Conservation (phyloP, 305 asterid genomes). For the Fraxinus dipetala region DNA sequence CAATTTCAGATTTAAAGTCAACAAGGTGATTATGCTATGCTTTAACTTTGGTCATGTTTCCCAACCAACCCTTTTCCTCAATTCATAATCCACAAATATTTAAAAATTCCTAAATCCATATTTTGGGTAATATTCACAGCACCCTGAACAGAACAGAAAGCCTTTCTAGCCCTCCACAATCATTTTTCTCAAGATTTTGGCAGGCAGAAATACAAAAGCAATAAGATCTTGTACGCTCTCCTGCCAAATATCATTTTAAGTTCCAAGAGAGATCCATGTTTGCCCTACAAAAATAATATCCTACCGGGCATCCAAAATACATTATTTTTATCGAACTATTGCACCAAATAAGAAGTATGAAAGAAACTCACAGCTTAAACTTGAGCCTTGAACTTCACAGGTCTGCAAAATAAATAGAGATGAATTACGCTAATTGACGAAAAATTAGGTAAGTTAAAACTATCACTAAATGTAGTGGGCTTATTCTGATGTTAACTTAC, state of each 20-base stretch:
- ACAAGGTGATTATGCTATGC: neutral
- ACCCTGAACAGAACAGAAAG: neutral
- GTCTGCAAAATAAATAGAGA: slow-evolving; percentile 42
- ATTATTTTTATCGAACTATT: slow-evolving; percentile 16
- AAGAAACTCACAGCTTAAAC: slow-evolving; percentile 49
- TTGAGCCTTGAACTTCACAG: slow-evolving; percentile 42
- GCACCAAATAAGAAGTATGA: slow-evolving; percentile 21
- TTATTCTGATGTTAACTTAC: slow-evolving; percentile 24
- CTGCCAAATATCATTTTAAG: neutral
- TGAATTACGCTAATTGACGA: neutral
- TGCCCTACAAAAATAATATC: neutral
- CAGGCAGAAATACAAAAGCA: neutral
- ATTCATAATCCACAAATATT: neutral
- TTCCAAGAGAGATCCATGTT: neutral
- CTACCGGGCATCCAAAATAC: neutral
- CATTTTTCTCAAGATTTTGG: neutral
- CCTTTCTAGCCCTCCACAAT: neutral
- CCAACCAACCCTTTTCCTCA: neutral
- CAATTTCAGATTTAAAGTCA: neutral
- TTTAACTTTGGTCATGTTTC: neutral
- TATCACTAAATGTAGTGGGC: neutral
- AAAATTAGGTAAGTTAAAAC: neutral
- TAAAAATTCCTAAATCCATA: neutral
- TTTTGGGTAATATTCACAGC: neutral
- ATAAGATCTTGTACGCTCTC: neutral